Evolutionary conservation across 768 basidiomycete genomes (phyloP), one percentile per base, ranked within the genome.

Genomic region (Mycena haematopus): DNA sequence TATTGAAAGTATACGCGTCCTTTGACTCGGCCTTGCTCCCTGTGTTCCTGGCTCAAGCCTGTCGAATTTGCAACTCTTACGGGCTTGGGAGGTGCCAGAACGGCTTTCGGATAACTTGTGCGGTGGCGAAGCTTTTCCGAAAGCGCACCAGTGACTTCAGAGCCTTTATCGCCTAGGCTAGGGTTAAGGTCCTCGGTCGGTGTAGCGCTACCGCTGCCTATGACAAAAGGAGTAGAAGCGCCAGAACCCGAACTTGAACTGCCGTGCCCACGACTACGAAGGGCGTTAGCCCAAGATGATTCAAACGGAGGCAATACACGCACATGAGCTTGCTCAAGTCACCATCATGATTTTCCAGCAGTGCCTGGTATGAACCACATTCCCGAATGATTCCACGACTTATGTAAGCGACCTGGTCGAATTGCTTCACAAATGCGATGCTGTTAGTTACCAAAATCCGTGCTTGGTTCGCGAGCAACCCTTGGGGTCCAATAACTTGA

Each of bases 371-470:
- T 0, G 89, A 78, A 2, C 91, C 92, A 22, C 73, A 77, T 76
- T 96, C 95, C 10, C 93, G 75, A 56, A 96, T 86, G 70, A 95
- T 88, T 15, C 95, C 95, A 24, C 88, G 86, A 21, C 92, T 88
- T 40, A 97, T 76, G 75, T 88, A 93, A 52, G 83, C 73, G 17
- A 96, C 77, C 49, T 88, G 81, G 69, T 95, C 91, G 56, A 93
- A 92, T 58, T 92, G 80, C 50, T 83, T 82, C 38, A 95, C 79
- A 70, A 92, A 95, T n/a, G 93, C 84, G 55, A 96, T 86, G 60
- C 87, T 88, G 73, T 96, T 95, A 44, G 94, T 96, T 52, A 95
- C 92, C 5, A 96, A 76, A 56, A 96, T 82, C 31, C 95, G 82
- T 11, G 93, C 93, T 74, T 96, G 96, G 17, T 85, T 83, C 9